These are phyloP conservation scores for Sclerotinia spermophila DNA, from an alignment of 2,329 filamentous ascomycete genomes.

Conservation along the genomic window DNA sequence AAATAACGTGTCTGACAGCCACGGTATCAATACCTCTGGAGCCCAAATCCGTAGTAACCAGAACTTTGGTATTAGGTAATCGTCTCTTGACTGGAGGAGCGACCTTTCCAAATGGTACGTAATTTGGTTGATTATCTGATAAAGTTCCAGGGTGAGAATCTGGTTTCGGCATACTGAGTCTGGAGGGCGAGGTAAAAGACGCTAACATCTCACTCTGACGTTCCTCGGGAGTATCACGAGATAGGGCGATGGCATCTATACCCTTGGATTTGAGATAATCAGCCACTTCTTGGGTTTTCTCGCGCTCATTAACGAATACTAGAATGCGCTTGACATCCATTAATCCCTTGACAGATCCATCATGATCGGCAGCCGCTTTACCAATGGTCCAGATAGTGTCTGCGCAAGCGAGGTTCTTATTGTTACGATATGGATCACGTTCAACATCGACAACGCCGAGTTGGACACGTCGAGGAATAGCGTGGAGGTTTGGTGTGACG, in stretches of 20 bases:
- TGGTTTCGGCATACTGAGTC: conserved; percentile 3
- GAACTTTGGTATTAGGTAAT: conserved; percentile 77
- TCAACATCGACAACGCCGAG: conserved; percentile 89
- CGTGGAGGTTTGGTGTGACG: conserved; percentile 92
- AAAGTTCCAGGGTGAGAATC: conserved; percentile 41
- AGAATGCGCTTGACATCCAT: conserved; percentile 78
- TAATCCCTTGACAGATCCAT: conserved; percentile 52
- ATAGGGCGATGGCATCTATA: conserved; percentile 81
- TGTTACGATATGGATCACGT: conserved; percentile 88
- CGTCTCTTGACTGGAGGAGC: conserved; percentile 31
- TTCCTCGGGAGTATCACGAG: conserved; percentile 76
- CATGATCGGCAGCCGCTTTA: conserved; percentile 62
- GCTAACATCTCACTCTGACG: conserved; percentile 74
- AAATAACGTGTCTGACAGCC: conserved; percentile 82
- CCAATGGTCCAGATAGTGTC: conserved; percentile 94
- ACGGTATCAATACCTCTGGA: conserved; percentile 93
- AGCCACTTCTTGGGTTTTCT: conserved; percentile 78
- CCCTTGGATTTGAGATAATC: conserved; percentile 78
- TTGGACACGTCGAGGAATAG: conserved; percentile 90
- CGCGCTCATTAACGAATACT: conserved; percentile 95
- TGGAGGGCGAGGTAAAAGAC: conserved; percentile 56
- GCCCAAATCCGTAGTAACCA: conserved; percentile 90
- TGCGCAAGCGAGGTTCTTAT: conserved; percentile 88
- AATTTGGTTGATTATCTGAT: conserved; percentile 38
- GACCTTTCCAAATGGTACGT: conserved; percentile 31